Conservation (phyloP, 2,329 filamentous ascomycete species). For the Phialophora macrospora region DNA sequence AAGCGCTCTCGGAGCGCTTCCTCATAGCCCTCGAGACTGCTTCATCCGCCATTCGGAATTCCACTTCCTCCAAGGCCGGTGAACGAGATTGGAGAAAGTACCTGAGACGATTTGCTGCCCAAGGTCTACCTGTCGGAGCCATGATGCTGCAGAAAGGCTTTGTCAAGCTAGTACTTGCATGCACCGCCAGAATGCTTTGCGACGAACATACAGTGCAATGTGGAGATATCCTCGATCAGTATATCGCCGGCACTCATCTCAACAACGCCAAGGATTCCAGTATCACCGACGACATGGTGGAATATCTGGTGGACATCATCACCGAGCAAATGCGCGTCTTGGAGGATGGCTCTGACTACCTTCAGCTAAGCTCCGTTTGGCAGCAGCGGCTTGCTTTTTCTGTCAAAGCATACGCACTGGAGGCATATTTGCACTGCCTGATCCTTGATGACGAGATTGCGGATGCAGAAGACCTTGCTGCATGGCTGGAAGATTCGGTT, state of each 20-base stretch:
- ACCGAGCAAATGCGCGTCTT: conserved; percentile 83
- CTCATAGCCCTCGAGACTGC: conserved; percentile 85
- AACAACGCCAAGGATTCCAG: conserved; percentile 40
- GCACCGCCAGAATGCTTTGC: conserved; percentile 73
- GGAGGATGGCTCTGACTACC: conserved; percentile 87
- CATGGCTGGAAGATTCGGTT: conserved; percentile 84
- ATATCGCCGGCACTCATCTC: conserved; percentile 64
- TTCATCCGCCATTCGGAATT: conserved; percentile 86
- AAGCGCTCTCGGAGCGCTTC: conserved; percentile 80
- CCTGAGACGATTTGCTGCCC: conserved; percentile 77
- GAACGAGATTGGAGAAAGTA: conserved; percentile 88
- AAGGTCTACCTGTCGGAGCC: conserved; percentile 81
- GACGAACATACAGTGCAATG: conserved; percentile 64
- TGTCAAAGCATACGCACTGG: conserved; percentile 80
- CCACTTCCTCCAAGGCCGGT: conserved; percentile 66
- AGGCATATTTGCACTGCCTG: conserved; percentile 83
- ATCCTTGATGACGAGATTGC: conserved; percentile 80
- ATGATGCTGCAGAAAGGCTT: conserved; percentile 91
- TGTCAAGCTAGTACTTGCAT: conserved; percentile 80
- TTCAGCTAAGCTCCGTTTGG: conserved; percentile 80
- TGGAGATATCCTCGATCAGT: conserved; percentile 72
- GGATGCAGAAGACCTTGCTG: conserved; percentile 76
- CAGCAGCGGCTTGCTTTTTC: conserved; percentile 86
- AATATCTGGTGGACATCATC: conserved; percentile 71
- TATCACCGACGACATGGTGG: conserved; percentile 52